phyloP scores from a whole-genome alignment of 2,329 filamentous ascomycete genomes.

The Epicoccum nigrum region DNA sequence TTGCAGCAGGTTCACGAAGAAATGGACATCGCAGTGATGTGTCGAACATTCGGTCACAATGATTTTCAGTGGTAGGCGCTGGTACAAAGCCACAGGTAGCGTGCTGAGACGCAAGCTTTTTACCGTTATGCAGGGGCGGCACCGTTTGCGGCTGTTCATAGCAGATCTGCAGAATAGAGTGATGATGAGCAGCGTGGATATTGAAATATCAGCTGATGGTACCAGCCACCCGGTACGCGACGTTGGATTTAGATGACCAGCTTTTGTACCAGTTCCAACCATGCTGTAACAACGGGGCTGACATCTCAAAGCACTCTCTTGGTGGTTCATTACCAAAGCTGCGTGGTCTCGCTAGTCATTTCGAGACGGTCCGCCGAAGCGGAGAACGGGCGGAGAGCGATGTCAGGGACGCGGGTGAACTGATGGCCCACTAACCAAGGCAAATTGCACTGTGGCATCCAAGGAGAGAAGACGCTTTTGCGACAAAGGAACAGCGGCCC shows the following conservation, averaged over 20 bases:
- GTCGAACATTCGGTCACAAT: not conserved
- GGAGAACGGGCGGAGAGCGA: conserved; percentile 10
- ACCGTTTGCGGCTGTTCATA: conserved; percentile 13
- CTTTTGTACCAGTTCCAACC: conserved; percentile 23
- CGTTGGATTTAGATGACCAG: conserved; percentile 26
- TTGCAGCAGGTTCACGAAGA: conserved; percentile 8
- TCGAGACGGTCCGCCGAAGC: conserved; percentile 14
- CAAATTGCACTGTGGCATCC: conserved; percentile 6
- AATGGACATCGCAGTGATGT: not conserved
- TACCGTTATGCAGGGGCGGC: conserved; percentile 11
- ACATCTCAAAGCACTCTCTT: conserved; percentile 16
- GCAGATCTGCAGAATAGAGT: conserved; percentile 16
- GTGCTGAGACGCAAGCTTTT: conserved; percentile 4
- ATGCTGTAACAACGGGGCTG: conserved; percentile 20
- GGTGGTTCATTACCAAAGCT: conserved; percentile 7
- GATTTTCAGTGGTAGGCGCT: not conserved
- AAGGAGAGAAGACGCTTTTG: not conserved
- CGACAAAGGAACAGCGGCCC: conserved; percentile 5
- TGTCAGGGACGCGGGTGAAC: conserved; percentile 2
- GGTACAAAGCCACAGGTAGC: conserved; percentile 1
- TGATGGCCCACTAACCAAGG: conserved; percentile 3
- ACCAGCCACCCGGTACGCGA: conserved; percentile 31
- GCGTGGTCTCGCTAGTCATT: conserved; percentile 7
- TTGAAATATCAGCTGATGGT: conserved; percentile 14
- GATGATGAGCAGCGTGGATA: conserved; percentile 11